A percentile compares a stretch with the other conserved stretches of the same genome.
These are phyloP conservation scores for Aspergillus sp. DNA, from an alignment of 2,329 filamentous ascomycete genomes.

Conservation along the genomic window DNA sequence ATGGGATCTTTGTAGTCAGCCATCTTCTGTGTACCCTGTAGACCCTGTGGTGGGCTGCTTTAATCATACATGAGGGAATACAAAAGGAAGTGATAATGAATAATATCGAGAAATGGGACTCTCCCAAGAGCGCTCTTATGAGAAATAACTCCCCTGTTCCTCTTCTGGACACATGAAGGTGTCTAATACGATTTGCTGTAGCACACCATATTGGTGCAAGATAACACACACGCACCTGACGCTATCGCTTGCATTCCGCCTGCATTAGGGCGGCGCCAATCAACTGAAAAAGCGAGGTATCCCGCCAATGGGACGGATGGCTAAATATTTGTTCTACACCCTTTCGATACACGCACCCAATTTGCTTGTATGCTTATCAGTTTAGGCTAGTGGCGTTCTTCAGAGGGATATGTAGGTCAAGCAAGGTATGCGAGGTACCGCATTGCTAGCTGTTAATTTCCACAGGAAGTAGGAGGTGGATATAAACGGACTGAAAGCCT, in stretches of 20 bases:
- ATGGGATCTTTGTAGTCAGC: background rate
- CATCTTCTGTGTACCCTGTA: background rate
- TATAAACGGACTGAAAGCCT: too few species aligned
- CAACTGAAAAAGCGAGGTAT: background rate
- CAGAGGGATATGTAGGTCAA: too few species aligned
- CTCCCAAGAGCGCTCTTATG: background rate
- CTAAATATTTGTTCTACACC: too few species aligned
- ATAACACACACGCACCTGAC: background rate
- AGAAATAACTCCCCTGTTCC: background rate
- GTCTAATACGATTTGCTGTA: too few species aligned
- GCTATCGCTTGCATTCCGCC: background rate
- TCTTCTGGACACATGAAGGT: background rate
- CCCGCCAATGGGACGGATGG: background rate
- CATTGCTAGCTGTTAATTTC: too few species aligned
- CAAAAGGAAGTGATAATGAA: too few species aligned
- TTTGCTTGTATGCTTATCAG: too few species aligned
- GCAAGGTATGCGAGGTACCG: too few species aligned
- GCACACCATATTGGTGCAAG: background rate
- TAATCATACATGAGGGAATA: background rate
- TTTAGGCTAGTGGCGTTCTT: too few species aligned
- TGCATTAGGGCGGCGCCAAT: background rate
- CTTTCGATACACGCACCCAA: too few species aligned
- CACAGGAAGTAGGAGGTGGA: too few species aligned
- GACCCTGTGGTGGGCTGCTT: background rate
- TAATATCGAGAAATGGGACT: background rate